Evolutionary conservation across 176 grass and related monocot genomes (phyloP).

Genomic region (Tillandsia leiboldiana): DNA sequence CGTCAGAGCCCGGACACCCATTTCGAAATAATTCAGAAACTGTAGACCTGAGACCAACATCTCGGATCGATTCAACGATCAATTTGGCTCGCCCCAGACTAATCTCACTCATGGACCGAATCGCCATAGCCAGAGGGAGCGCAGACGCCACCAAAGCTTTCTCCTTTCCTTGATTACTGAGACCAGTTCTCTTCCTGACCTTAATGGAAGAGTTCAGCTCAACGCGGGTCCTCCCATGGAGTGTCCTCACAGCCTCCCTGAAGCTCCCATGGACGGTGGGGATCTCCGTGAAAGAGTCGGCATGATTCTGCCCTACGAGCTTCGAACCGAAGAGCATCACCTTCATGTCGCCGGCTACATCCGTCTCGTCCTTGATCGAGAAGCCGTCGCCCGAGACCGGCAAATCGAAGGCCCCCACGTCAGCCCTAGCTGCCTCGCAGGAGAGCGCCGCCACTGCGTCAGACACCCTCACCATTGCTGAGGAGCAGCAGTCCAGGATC

Average conservation of each 20-base stretch:
- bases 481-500: slow-evolving; percentile 66
- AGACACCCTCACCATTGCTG: slow-evolving; percentile 46
- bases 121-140: slow-evolving; percentile 40
- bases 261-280: slow-evolving; percentile 54
- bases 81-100: slow-evolving; percentile 43
- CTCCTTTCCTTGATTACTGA: slow-evolving; percentile 50
- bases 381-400: slow-evolving; percentile 64
- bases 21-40: slow-evolving; percentile 26
- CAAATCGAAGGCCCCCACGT: slow-evolving; percentile 51
- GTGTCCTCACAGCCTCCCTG: slow-evolving; percentile 55
- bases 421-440: slow-evolving; percentile 64
- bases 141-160: slow-evolving; percentile 47
- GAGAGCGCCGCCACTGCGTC: slow-evolving; percentile 84
- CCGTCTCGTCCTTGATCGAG: slow-evolving; percentile 68
- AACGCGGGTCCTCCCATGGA: slow-evolving; percentile 56
- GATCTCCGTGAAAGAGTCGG: slow-evolving; percentile 40
- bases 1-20: slow-evolving; percentile 8
- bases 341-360: slow-evolving; percentile 72
- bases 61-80: slow-evolving; percentile 33
- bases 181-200: slow-evolving; percentile 40
- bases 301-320: slow-evolving; percentile 32
- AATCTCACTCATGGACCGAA: slow-evolving; percentile 53
- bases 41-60: slow-evolving; percentile 40
- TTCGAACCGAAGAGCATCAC: slow-evolving; percentile 78
- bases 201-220: slow-evolving; percentile 76